A percentile compares a stretch with the other conserved stretches of the same genome.
Conservation (phyloP, 768 basidiomycete species). For the Glaciozyma martinii region DNA sequence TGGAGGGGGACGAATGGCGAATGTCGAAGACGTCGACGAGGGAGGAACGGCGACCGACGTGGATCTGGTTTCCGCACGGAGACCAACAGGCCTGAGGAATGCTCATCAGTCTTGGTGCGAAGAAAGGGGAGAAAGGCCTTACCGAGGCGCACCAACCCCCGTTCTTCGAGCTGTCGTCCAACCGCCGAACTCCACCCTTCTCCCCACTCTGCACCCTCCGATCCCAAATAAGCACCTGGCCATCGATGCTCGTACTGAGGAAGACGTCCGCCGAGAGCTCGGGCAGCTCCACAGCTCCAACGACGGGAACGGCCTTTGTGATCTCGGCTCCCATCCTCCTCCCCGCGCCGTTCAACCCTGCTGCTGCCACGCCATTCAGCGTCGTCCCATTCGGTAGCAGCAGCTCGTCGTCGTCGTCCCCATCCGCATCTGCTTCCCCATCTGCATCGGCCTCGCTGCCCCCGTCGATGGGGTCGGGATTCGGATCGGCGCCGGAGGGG, state of each 20-base stretch:
- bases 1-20: constrained; percentile 44
- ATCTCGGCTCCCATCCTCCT: not conserved
- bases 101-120: not conserved
- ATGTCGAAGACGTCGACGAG: constrained; percentile 92
- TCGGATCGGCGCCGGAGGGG: not conserved
- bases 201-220: constrained; percentile 46
- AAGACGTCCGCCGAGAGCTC: constrained; percentile 71
- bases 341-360: not conserved
- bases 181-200: constrained; percentile 8
- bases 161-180: constrained; percentile 47
- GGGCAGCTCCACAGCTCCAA: constrained; percentile 25
- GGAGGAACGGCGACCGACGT: constrained; percentile 82
- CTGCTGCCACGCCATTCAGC: too few relatives aligned
- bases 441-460: constrained; percentile 6
- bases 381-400: constrained; percentile 3
- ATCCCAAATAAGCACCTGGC: constrained; percentile 88
- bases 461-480: not conserved
- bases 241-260: constrained; percentile 83
- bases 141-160: constrained; percentile 92
- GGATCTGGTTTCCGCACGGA: constrained; percentile 72
- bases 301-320: constrained; percentile 7
- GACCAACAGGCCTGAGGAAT: constrained; percentile 80
- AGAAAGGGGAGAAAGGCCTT: constrained; percentile 36
- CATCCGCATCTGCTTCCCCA: constrained; percentile 28
- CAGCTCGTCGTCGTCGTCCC: constrained; percentile 30